Base-by-base conservation (phyloP, 2,329 filamentous ascomycete species). In the Massarina eburnea region DNA sequence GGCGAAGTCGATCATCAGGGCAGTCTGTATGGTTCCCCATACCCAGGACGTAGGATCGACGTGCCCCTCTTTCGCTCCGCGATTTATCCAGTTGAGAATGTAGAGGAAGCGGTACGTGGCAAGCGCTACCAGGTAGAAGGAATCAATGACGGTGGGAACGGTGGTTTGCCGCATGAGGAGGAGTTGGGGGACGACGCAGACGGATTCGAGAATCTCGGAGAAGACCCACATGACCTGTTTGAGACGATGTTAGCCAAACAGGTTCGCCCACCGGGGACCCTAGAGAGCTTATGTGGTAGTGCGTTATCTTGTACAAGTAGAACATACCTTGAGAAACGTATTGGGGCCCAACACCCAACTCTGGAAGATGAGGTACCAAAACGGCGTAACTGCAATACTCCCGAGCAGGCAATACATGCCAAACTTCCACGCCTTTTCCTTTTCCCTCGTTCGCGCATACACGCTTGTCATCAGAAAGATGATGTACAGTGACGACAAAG, bases 101-200 rank as follows among this genome's bases (percentile, higher is more conserved):
- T 97, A 96, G 51, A 96, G 82, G 39, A 79, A 88, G 46, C 92
- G 88, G 73, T 96, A 97, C 10, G 86, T 86, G 27, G 91, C 92
- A 1, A 96, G 81, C 1, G 90, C 84, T 39, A 94, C 77, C 44
- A 97, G 87, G 71, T 97, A 97, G 74, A 88, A 96, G n/a, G 89
- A 95, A 69, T 96, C 89, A 72, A 97, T 91, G 37, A 96, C 92
- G 39, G 92, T 97, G 0, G 92, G 92, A 0, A 96, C 90, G 20
- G 85, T 91, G n/a, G 92, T 96, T 71, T 96, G 91, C 48, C 92
- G 88, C 12, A 97, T 83, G 34, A 96, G 84, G 5, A 96, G 81
- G 1, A 97, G 84, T 69, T 97, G 92, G 0, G 92, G 92, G 17
- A 97, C 83, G 26, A 96, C 83, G 69, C 88, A 94, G 49, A 95